phyloP scores from a whole-genome alignment of 2,329 filamentous ascomycete genomes.

The Cladosporium halotolerans region DNA sequence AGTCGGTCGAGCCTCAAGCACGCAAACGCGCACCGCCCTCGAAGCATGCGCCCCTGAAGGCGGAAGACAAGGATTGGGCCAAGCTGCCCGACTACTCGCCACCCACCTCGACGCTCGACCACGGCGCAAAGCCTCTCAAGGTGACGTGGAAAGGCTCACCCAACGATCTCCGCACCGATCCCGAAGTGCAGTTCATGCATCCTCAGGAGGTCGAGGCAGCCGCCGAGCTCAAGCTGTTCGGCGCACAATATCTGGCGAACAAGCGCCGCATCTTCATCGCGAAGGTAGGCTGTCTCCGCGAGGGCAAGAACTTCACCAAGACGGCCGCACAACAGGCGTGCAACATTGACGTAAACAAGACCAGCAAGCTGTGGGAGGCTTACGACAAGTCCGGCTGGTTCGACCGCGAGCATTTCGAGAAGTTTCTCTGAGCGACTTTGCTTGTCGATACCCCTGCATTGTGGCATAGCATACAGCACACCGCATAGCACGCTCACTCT shows the following conservation, averaged over 20 bases:
- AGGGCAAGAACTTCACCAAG: constrained; percentile 82
- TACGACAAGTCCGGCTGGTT: constrained; percentile 57
- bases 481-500: not conserved
- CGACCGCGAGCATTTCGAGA: constrained; percentile 22
- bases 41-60: constrained; percentile 13
- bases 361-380: constrained; percentile 83
- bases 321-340: constrained; percentile 94
- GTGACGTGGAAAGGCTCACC: constrained; percentile 12
- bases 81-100: constrained; percentile 24
- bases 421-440: constrained; percentile 12
- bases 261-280: constrained; percentile 86
- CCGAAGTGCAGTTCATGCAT: constrained; percentile 64
- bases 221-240: constrained; percentile 72
- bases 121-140: constrained; percentile 12
- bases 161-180: constrained; percentile 63
- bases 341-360: constrained; percentile 98
- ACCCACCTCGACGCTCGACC: constrained; percentile 19
- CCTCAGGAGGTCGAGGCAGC: constrained; percentile 72
- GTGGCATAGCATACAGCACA: not conserved
- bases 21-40: constrained; percentile 12
- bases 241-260: constrained; percentile 82
- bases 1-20: constrained; percentile 10
- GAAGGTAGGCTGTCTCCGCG: constrained; percentile 59
- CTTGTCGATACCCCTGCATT: not conserved
- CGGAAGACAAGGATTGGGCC: constrained; percentile 21